Evolutionary conservation across 1,284 basidiomycete genomes (phyloP).

Genomic region (Trichosporon asahii): DNA sequence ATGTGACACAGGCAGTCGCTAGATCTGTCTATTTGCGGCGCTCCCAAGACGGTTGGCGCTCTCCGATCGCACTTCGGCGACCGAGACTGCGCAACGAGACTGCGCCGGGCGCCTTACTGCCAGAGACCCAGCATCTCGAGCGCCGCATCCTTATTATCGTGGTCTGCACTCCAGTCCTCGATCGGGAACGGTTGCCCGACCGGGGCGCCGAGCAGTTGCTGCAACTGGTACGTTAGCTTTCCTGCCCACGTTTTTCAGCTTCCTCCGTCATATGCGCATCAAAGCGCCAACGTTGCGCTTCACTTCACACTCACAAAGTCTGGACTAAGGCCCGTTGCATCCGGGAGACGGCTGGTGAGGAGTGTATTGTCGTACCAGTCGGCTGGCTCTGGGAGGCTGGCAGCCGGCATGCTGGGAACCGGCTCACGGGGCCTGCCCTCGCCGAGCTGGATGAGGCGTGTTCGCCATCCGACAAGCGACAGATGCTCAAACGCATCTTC

Average conservation of each 20-base stretch:
- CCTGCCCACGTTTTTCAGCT: neutral
- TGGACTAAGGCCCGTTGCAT: neutral
- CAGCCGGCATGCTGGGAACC: neutral
- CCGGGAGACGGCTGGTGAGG: neutral
- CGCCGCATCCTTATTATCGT: neutral
- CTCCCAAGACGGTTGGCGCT: neutral
- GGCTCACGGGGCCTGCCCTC: neutral
- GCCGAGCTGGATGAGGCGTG: constrained; percentile 31
- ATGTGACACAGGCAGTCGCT: neutral
- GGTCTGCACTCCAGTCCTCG: constrained; percentile 2
- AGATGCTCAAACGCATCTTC: constrained; percentile 23
- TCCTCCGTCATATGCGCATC: neutral
- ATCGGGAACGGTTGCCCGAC: constrained; percentile 13
- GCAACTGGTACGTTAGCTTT: constrained; percentile 1
- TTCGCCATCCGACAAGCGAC: constrained; percentile 32
- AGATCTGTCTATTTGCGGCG: neutral
- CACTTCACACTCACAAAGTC: neutral
- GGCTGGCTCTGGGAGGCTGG: neutral
- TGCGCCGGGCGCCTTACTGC: neutral
- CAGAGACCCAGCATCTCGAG: constrained; percentile 1
- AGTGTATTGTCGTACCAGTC: constrained; percentile 5
- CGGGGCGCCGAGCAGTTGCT: constrained; percentile 13
- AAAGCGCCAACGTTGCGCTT: neutral
- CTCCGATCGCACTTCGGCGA: neutral
- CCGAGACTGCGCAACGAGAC: neutral